Evolutionary conservation across 176 grass and related monocot genomes (phyloP), one percentile per base, ranked within the genome.

Genomic region (Puccinellia tenuiflora): DNA sequence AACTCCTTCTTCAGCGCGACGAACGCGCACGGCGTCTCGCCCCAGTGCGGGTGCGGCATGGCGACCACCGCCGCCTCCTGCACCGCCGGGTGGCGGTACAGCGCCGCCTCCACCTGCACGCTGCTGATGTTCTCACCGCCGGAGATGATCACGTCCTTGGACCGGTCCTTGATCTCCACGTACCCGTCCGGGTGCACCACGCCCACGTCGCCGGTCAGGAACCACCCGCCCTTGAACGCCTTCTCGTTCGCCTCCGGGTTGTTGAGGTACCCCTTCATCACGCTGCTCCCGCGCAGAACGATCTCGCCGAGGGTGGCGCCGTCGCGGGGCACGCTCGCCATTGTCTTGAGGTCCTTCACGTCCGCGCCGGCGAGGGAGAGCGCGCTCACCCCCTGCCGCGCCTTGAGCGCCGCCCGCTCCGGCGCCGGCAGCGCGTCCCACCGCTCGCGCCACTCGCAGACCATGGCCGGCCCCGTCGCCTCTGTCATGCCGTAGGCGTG

Each of bases 81-180:
- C 42, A 94, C 88, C 80, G 85, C 79, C 15, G 88, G 88, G 70
- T 94, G 92, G 6, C 64, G 45, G 76, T 94, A 91, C 35, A 94
- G 70, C 14, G 61, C 86, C 5, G 79, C 25, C 69, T 94, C 92
- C 33, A 94, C 92, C 70, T 91, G 86, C 25, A 94, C 86, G 82
- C 92, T 94, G 88, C 92, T 94, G 54, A 94, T 94, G 79, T 94
- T 94, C 89, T 94, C 92, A 25, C 92, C 92, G 20, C 92, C 92
- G 48, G 92, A 94, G 75, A 94, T 94, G 61, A 94, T 94, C 20
- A 94, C 86, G 76, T 94, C 92, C 39, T 94, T 94, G 16, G 80
- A 86, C 17, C 92, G 76, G 53, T 94, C 92, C 81, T 91, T 94
- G 37, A 94, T 91, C 83, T 94, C 92, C 16, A 94, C 74, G 70